A percentile compares a stretch with the other conserved stretches of the same genome.
phyloP scores from a whole-genome alignment of 2,329 filamentous ascomycete species.

The Fusarium kyushuense region DNA sequence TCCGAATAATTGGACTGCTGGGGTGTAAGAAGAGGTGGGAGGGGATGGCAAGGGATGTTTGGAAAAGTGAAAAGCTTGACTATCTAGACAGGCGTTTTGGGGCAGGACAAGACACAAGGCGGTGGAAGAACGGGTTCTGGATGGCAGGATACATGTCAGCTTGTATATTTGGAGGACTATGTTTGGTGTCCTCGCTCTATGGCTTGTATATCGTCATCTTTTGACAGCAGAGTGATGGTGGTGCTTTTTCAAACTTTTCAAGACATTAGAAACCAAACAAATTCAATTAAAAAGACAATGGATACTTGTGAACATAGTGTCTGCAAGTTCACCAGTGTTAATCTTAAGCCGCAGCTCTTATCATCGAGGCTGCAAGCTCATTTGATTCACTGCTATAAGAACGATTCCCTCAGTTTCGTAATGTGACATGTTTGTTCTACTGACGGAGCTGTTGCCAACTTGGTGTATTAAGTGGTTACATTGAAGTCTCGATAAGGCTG shows the following conservation, averaged over 20 bases:
- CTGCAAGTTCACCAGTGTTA: background rate
- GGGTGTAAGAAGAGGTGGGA: conserved; percentile 41
- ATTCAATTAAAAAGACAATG: conserved; percentile 36
- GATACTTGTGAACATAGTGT: conserved; percentile 22
- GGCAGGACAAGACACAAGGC: background rate
- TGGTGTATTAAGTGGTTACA: conserved; percentile 11
- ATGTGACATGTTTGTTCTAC: background rate
- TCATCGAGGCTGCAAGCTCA: background rate
- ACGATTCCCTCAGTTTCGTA: background rate
- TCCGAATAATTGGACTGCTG: conserved; percentile 29
- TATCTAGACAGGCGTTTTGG: conserved; percentile 38
- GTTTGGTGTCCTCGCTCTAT: conserved; percentile 32
- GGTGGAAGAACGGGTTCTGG: conserved; percentile 12
- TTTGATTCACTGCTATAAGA: background rate
- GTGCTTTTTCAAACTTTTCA: conserved; percentile 40
- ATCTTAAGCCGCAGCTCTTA: background rate
- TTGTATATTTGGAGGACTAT: conserved; percentile 46
- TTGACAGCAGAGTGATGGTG: conserved; percentile 14
- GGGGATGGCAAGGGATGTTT: conserved; percentile 33
- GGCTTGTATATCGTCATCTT: conserved; percentile 34
- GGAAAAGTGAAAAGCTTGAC: conserved; percentile 37
- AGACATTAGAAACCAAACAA: conserved; percentile 40
- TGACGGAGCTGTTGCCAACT: background rate
- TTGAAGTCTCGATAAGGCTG: conserved; percentile 38
- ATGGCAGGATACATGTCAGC: conserved; percentile 41